Conservation (phyloP, 495 filamentous ascomycete species). For the Annulohypoxylon stygium region DNA sequence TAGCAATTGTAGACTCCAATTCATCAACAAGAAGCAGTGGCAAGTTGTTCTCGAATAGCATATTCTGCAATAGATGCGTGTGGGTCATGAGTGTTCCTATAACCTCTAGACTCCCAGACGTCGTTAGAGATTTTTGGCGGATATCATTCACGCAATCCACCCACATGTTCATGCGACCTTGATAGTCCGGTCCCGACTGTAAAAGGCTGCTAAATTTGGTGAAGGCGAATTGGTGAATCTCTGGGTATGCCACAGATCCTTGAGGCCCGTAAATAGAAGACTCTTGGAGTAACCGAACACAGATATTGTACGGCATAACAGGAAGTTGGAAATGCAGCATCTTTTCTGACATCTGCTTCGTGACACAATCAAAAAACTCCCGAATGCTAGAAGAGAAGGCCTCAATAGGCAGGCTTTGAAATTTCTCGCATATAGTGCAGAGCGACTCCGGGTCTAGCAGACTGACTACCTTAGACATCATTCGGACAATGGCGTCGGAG, state of each 20-base stretch:
- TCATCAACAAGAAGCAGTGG: conserved; percentile 63
- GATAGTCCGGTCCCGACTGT: conserved; percentile 49
- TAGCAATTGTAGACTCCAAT: conserved; percentile 58
- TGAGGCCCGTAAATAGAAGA: conserved; percentile 62
- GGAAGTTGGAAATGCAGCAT: conserved; percentile 20
- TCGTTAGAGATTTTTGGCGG: conserved; percentile 55
- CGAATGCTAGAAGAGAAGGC: conserved; percentile 65
- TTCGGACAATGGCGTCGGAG: conserved; percentile 79
- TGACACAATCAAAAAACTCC: conserved; percentile 64
- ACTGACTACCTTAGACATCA: conserved; percentile 75
- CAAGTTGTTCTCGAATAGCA: conserved; percentile 61
- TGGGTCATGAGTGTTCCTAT: conserved; percentile 66
- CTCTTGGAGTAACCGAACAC: conserved; percentile 76
- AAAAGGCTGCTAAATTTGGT: conserved; percentile 66
- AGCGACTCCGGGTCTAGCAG: conserved; percentile 69
- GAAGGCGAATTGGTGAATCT: conserved; percentile 71
- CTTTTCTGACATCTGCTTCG: conserved; percentile 49
- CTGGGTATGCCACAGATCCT: conserved; percentile 57
- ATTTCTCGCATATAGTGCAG: conserved; percentile 80
- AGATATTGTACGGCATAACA: conserved; percentile 65
- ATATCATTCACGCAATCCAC: conserved; percentile 63
- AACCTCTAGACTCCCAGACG: conserved; percentile 77
- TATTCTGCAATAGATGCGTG: conserved; percentile 51
- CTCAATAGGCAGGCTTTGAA: conserved; percentile 76
- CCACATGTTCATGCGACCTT: conserved; percentile 57